Evolutionary conservation across 2,329 filamentous ascomycete species (phyloP), one percentile per base, ranked within the genome.

Genomic region (Claviceps capensis): DNA sequence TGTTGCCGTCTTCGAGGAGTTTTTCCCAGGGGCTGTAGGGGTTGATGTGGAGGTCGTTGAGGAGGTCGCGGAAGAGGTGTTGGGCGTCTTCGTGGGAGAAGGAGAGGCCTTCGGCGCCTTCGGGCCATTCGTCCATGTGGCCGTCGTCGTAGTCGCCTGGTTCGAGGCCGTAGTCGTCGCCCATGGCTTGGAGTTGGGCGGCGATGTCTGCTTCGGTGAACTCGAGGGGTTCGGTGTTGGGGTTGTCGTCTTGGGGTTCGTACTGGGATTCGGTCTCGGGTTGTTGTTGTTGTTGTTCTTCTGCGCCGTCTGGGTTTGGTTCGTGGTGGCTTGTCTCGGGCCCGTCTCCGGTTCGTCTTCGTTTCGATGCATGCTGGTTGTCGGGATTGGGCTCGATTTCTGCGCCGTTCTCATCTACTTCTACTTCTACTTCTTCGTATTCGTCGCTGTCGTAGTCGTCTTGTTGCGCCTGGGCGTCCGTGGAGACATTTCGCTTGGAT

Each of bases 181-280:
- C 88, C 87, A 96, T 95, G 26, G 86, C 83, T 50, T 87, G 86
- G 13, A 98, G 74, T 63, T 98, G 93, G 63, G 84, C 90, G 38
- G 88, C 90, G 60, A 98, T 94, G 62, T 98, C 93, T 50, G 90
- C 91, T 65, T 97, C 93, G 52, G 86, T 87, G 61, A 95, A 95
- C 61, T 96, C 91, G 7, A 93, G 69, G 0, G 78, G 75, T 1
- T 66, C 69, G 1, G 71, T 55, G 72, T 76, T 30, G 7, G 43
- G 14, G 14, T 26, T 30, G 19, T 26, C 30, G 19, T 45, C 19
- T 40, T 45, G 41, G 30, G 30, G 11, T n/a, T 45, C 48, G 16
- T 43, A 5, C 22, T 43, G 19, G n/a, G 37, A n/a, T n/a, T 40
- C 48, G 42, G 13, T 43, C 22, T 30, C 48, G 34, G 13, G 43